Evolutionary conservation across 352 stramenopile genomes (phyloP), one percentile per base, ranked within the genome.

Genomic region (Pythium apleroticum): DNA sequence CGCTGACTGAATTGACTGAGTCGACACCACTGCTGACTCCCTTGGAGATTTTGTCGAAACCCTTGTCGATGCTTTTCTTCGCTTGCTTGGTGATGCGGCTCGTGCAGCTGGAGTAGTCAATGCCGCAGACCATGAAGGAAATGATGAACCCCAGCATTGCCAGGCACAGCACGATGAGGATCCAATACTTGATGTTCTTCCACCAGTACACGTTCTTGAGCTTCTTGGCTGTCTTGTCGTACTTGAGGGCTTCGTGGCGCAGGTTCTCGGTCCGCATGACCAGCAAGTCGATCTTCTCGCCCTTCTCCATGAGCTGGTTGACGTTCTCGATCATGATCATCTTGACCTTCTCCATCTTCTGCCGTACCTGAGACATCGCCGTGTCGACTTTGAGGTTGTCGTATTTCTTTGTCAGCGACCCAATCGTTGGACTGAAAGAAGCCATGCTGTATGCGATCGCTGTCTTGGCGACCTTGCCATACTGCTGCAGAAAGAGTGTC

Each of bases 301-400:
- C 98, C 48, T 98, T 80, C 66, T 99, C 96, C 75, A 99, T 91
- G 24, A 99, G 88, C 81, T 91, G 85, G 80, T 93, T 88, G n/a
- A 99, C 97, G 72, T 99, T 99, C 45, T 99, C 90, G 24, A 99
- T 95, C 94, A 99, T 99, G 52, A 98, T 87, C 69, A 94, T 96
- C 71, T 99, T 99, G 45, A 99, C 92, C 55, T 97, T 89, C 66
- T 99, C 97, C 81, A 99, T 98, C 81, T 99, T 97, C 69, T 92
- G 89, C 46, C 97, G 93, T 25, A 98, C 88, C 57, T 92, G 83
- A 0, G 78, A 75, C 50, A 93, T 77, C 14, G 81, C 80, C n/a
- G 81, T 92, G n/a, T 93, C 80, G 3, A 92, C 53, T 62, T 84
- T 88, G 43, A 86, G 81, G 66, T 93, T 91, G 63, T 95, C 86